Percentiles rank a stretch among this genome's conserved stretches.
Conservation (phyloP, 2,329 filamentous ascomycete species). For the Fusarium staphyleae region DNA sequence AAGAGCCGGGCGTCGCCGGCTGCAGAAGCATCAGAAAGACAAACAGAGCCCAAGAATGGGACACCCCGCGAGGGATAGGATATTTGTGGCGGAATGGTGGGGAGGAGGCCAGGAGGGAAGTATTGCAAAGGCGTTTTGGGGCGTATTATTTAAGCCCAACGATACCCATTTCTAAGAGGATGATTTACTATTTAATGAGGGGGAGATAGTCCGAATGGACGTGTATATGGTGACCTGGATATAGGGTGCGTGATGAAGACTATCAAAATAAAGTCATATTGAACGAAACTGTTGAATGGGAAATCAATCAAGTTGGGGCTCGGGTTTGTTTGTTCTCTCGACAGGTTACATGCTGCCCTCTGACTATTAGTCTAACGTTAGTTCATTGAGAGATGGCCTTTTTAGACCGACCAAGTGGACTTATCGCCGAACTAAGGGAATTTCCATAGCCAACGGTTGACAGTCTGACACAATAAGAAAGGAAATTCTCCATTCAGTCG, state of each 20-base stretch:
- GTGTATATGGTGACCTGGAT: not conserved
- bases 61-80: slow-evolving; percentile 1
- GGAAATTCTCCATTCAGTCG: too few species aligned
- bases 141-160: slow-evolving; percentile 22
- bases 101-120: slow-evolving; percentile 1
- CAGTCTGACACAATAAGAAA: too few species aligned
- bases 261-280: not conserved
- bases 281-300: not conserved
- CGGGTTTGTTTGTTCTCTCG: too few species aligned
- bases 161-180: slow-evolving; percentile 33
- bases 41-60: not conserved
- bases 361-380: too few species aligned
- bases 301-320: not conserved
- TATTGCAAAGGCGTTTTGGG: slow-evolving; percentile 26
- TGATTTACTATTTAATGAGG: not conserved
- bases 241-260: not conserved
- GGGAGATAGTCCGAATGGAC: not conserved
- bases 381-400: too few species aligned
- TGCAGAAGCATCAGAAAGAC: slow-evolving; percentile 10
- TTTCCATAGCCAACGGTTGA: too few species aligned
- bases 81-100: not conserved
- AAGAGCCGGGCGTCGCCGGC: slow-evolving; percentile 20
- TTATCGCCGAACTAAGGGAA: not conserved
- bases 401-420: too few species aligned
- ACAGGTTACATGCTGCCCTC: too few species aligned